Conservation (phyloP, 306 rosid genomes). For the Casuarina cunninghamiana region DNA sequence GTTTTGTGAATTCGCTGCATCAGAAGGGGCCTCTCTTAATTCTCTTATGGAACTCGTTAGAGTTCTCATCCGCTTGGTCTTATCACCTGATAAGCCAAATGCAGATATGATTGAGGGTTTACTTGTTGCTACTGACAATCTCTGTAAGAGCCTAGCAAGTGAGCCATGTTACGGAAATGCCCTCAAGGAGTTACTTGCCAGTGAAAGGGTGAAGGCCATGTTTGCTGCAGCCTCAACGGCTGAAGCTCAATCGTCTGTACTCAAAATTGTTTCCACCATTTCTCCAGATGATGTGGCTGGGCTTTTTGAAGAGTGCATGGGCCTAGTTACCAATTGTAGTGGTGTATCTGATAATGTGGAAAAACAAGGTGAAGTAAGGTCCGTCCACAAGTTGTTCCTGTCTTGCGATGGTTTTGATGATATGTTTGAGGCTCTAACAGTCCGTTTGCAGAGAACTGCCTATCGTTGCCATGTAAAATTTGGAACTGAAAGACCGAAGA, state of each 20-base stretch:
- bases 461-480: slow-evolving; percentile 77
- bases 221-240: slow-evolving; percentile 53
- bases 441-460: slow-evolving; percentile 70
- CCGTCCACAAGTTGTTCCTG: slow-evolving; percentile 75
- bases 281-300: slow-evolving; percentile 58
- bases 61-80: slow-evolving; percentile 52
- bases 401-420: slow-evolving; percentile 68
- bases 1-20: slow-evolving; percentile 67
- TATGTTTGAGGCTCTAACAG: slow-evolving; percentile 65
- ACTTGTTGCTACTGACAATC: slow-evolving; percentile 61
- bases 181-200: slow-evolving; percentile 60
- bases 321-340: slow-evolving; percentile 57
- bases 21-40: slow-evolving; percentile 69
- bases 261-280: slow-evolving; percentile 61
- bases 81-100: slow-evolving; percentile 53
- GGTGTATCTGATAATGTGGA: slow-evolving; percentile 72
- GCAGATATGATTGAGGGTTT: slow-evolving; percentile 66
- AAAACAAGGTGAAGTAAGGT: slow-evolving; percentile 74
- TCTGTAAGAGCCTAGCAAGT: slow-evolving; percentile 49
- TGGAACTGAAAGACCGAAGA: slow-evolving; percentile 54
- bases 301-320: slow-evolving; percentile 66
- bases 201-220: slow-evolving; percentile 60
- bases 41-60: slow-evolving; percentile 68
- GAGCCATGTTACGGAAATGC: slow-evolving; percentile 50
- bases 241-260: slow-evolving; percentile 67